Evolutionary conservation across 1,139 yeast species (phyloP), one percentile per base, ranked within the genome.

Genomic region (Debaryomyces robertsiae): DNA sequence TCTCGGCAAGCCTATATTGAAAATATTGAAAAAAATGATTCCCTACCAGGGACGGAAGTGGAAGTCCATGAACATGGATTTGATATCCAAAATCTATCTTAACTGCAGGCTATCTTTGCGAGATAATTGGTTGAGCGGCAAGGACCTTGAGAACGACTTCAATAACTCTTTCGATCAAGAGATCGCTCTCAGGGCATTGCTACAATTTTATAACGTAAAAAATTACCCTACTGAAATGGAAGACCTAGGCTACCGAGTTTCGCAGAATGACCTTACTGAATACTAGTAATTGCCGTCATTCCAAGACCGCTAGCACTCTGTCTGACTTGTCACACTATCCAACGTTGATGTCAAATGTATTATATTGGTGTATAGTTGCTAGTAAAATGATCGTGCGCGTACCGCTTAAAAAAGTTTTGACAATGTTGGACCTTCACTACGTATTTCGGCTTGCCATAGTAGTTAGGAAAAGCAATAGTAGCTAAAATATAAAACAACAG

Each of bases 21-120:
- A 82, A 53, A 75, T 83, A 1, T 69, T 91, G 46, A 90, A 88
- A 58, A 84, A 88, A 47, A 74, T 90, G 38, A 82, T 91, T 0
- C 97, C 98, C 0, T 89, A 84, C 60, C 91, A 88, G 52, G 97
- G 97, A 14, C 80, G 95, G 45, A 90, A 91, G 60, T 93, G 99
- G 99, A 84, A 90, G 52, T 79, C 90, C 10, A 78, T 82, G 48
- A 94, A 93, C 58, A 93, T 94, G 98, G 96, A 90, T 52, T 68
- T 93, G 42, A 88, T 94, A 6, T 89, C 97, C 0, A 82, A 87
- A 46, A 90, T 93, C 1, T 93, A 87, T 55, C 64, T 93, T 35
- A 83, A 88, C 54, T 78, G 90, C 52, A 77, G 81, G 48, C 67
- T 91, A 24, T 79, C 82, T 13, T 65, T 93, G 39, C 77, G 83